phyloP scores from a whole-genome alignment of 2,329 filamentous ascomycete genomes.

The Tothia fuscella region DNA sequence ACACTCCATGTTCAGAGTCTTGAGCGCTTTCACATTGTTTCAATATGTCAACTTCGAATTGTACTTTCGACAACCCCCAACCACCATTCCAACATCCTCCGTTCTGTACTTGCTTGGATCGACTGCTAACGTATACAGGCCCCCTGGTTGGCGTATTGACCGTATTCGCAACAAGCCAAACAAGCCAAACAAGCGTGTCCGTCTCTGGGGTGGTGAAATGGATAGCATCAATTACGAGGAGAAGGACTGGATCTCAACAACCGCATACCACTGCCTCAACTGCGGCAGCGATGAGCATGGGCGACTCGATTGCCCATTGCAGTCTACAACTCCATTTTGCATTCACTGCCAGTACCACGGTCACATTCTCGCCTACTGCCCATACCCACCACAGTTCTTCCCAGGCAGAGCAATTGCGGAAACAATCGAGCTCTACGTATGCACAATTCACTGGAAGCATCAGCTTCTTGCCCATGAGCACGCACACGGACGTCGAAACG shows the following conservation, averaged over 20 bases:
- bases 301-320: not conserved
- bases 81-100: no score
- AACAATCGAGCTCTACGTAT: not conserved
- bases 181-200: not conserved
- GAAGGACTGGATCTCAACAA: not conserved
- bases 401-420: not conserved
- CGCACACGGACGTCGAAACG: not conserved
- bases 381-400: not conserved
- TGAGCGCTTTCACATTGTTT: no score
- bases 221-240: not conserved
- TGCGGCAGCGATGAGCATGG: conserved; percentile 2
- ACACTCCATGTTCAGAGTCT: no score
- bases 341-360: not conserved
- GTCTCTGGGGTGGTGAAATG: not conserved
- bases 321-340: not conserved
- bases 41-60: no score
- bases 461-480: not conserved
- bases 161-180: no score
- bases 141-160: no score
- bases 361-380: conserved; percentile 2
- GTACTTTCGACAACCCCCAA: no score
- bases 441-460: not conserved
- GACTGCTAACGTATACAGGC: no score
- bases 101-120: no score
- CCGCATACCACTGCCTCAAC: not conserved